phyloP scores from a whole-genome alignment of 179 eudicot species.

The Amaranthus tricolor region DNA sequence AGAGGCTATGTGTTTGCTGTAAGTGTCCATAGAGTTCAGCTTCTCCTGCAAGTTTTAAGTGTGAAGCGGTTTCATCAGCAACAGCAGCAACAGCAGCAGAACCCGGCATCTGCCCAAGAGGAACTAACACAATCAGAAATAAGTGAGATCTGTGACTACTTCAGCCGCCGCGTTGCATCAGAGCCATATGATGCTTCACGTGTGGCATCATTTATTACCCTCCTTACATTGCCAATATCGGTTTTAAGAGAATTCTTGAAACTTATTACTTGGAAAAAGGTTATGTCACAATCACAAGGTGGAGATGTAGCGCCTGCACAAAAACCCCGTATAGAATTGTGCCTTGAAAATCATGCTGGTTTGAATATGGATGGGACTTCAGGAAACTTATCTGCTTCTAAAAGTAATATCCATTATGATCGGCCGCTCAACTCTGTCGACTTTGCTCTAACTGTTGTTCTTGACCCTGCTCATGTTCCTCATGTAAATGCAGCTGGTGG shows the following conservation, averaged over 20 bases:
- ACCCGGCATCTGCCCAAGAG: conserved; percentile 57
- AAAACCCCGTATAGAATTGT: conserved; percentile 85
- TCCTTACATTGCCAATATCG: conserved; percentile 82
- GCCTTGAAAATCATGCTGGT: conserved; percentile 89
- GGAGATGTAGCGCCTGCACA: conserved; percentile 83
- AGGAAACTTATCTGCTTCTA: conserved; percentile 62
- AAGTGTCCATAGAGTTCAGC: conserved; percentile 98
- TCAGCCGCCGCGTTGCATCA: conserved; percentile 95
- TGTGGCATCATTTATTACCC: conserved; percentile 95
- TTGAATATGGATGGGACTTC: conserved; percentile 57
- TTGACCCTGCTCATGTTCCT: conserved; percentile 85
- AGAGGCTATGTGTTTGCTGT: conserved; percentile 98
- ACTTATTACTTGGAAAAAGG: conserved; percentile 91
- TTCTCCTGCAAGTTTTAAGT: conserved; percentile 89
- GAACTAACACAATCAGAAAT: conserved; percentile 88
- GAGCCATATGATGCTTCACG: conserved; percentile 99
- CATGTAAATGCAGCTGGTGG: conserved; percentile 91
- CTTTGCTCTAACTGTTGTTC: conserved; percentile 87
- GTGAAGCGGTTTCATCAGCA: conserved; percentile 92
- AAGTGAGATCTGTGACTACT: conserved; percentile 87
- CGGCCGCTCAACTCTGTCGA: conserved; percentile 75
- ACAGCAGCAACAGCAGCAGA: conserved; percentile 67
- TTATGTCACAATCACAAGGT: conserved; percentile 79
- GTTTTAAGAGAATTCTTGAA: conserved; percentile 87
- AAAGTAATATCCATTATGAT: conserved; percentile 89